Evolutionary conservation across 257 asterid species (phyloP).

Genomic region (Petrea volubilis): DNA sequence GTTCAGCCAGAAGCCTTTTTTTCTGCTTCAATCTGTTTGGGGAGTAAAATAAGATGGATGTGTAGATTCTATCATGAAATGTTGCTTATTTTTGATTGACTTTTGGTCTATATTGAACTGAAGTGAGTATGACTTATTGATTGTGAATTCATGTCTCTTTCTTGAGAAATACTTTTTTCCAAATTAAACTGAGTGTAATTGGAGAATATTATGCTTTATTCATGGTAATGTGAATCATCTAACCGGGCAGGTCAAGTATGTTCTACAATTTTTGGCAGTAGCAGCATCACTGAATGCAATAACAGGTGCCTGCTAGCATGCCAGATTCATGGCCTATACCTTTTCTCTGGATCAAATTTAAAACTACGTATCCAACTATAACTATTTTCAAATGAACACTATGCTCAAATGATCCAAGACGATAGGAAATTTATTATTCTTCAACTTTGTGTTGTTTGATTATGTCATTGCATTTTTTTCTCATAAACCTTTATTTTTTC

Average conservation of each 20-base stretch:
- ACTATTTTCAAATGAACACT: neutral
- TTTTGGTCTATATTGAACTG: neutral
- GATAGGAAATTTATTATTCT: neutral
- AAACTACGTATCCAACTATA: neutral
- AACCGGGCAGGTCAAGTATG: neutral
- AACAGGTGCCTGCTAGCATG: neutral
- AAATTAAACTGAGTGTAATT: neutral
- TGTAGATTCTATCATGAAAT: constrained; percentile 3
- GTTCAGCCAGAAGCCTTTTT: neutral
- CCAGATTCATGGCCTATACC: neutral
- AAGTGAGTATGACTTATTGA: neutral
- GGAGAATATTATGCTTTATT: neutral
- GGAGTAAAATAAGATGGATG: neutral
- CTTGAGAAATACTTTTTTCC: neutral
- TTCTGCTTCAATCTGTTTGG: constrained; percentile 4
- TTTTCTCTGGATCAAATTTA: neutral
- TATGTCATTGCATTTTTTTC: neutral
- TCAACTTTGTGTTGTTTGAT: neutral
- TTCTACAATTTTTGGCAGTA: neutral
- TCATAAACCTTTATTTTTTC: neutral
- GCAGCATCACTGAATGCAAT: neutral
- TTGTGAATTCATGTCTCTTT: neutral
- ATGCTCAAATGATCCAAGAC: constrained; percentile 8
- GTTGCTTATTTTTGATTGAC: neutral
- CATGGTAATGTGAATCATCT: neutral